Evolutionary conservation across 495 filamentous ascomycete species (phyloP).

Genomic region (Annulohypoxylon maeteangense): DNA sequence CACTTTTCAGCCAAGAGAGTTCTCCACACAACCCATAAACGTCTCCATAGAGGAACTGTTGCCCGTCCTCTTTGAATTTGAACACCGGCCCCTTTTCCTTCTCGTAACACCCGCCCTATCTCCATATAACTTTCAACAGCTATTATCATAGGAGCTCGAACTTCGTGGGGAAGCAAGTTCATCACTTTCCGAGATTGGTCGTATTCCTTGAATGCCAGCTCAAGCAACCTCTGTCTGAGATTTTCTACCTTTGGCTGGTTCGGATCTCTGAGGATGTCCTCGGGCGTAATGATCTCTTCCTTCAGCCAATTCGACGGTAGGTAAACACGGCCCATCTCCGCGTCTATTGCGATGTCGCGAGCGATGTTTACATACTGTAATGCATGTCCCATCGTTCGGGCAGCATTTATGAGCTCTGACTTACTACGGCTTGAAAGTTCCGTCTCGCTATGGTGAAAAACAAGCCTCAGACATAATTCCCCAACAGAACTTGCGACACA

Average conservation of each 20-base stretch:
- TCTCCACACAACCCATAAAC: slow-evolving; percentile 65
- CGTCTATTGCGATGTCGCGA: slow-evolving; percentile 72
- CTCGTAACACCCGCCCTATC: slow-evolving; percentile 68
- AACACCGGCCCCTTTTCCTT: slow-evolving; percentile 45
- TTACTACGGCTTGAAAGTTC: slow-evolving; percentile 38
- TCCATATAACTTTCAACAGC: slow-evolving; percentile 80
- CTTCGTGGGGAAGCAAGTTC: slow-evolving; percentile 64
- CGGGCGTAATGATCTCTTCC: slow-evolving; percentile 61
- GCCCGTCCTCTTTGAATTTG: slow-evolving; percentile 64
- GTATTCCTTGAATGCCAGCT: slow-evolving; percentile 66
- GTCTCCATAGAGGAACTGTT: slow-evolving; percentile 65
- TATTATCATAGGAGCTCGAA: slow-evolving; percentile 68
- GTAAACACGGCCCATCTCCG: slow-evolving; percentile 69
- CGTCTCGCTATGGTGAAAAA: slow-evolving; percentile 62
- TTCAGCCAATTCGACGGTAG: slow-evolving; percentile 69
- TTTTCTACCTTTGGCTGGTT: slow-evolving; percentile 51
- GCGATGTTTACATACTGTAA: slow-evolving; percentile 78
- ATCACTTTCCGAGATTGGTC: slow-evolving; percentile 60
- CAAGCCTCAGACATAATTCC: slow-evolving; percentile 69
- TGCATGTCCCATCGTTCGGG: slow-evolving; percentile 71
- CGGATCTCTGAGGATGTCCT: slow-evolving; percentile 63
- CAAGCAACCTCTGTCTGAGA: slow-evolving; percentile 63
- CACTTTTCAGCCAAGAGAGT: slow-evolving; percentile 47
- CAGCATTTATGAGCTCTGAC: slow-evolving; percentile 55
- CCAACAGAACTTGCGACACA: slow-evolving; percentile 76